Percentiles rank a stretch among this genome's conserved stretches.
These are phyloP conservation scores for Scortechinia acanthostroma DNA, from an alignment of 2,329 filamentous ascomycete species.

Conservation along the genomic window DNA sequence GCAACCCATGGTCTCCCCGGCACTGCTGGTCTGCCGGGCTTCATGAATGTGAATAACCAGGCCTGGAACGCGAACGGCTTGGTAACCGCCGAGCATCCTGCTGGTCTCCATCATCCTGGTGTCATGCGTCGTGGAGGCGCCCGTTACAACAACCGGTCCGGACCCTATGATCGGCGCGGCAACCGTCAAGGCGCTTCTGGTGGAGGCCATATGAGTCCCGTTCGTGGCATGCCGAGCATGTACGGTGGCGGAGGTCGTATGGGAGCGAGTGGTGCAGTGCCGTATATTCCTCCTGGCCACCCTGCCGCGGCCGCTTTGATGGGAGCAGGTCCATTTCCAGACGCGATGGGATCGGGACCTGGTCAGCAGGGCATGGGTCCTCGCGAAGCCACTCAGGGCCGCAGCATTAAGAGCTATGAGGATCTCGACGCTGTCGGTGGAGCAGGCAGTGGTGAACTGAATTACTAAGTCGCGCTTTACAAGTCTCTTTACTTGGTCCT, in stretches of 20 bases:
- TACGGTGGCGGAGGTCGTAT: conserved; percentile 35
- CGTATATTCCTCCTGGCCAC: conserved; percentile 66
- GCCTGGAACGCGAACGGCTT: conserved; percentile 36
- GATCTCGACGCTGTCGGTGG: conserved; percentile 82
- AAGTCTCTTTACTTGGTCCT: no score
- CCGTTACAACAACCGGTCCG: conserved; percentile 54
- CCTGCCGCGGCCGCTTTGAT: conserved; percentile 52
- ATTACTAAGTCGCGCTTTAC: conserved; percentile 79
- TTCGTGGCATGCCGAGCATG: conserved; percentile 36
- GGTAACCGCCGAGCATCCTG: background rate
- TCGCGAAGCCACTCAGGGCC: conserved; percentile 82
- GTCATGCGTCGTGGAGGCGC: conserved; percentile 34
- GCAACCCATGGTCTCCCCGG: conserved; percentile 28
- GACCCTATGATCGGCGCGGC: conserved; percentile 67
- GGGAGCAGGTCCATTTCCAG: background rate
- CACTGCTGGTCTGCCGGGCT: conserved; percentile 40
- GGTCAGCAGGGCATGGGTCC: conserved; percentile 63
- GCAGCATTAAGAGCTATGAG: conserved; percentile 93
- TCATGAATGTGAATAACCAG: conserved; percentile 31
- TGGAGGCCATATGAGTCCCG: background rate
- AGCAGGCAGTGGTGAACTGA: conserved; percentile 73
- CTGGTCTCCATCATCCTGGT: conserved; percentile 52
- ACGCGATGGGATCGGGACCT: background rate
- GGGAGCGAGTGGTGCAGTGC: conserved; percentile 34
- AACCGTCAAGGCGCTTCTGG: conserved; percentile 28